These are phyloP conservation scores for Smallanthus sonchifolius DNA, from an alignment of 129 eudicot species.

Conservation along the genomic window DNA sequence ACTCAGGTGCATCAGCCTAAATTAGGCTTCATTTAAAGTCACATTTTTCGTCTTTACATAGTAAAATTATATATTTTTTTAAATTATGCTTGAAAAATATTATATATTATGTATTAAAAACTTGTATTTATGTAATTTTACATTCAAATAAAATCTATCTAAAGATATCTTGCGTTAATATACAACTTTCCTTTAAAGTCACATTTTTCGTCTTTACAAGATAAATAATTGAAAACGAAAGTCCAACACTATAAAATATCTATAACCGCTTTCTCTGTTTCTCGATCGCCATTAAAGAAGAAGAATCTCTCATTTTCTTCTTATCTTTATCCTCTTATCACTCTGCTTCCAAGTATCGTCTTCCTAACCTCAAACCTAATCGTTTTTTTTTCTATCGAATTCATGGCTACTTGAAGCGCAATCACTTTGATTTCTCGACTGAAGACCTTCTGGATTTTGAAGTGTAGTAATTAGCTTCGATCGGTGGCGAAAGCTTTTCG, in stretches of 20 bases:
- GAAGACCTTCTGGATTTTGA: not conserved
- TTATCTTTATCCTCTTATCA: not conserved
- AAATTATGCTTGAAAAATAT: too few relatives aligned
- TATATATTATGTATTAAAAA: too few relatives aligned
- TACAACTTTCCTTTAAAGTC: conserved; percentile 10
- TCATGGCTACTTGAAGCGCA: conserved; percentile 16
- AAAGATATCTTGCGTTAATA: not conserved
- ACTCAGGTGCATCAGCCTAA: too few relatives aligned
- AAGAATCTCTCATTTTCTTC: conserved; percentile 16
- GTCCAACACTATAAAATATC: conserved; percentile 17
- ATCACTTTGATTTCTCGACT: conserved; percentile 10
- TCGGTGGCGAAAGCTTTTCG: conserved; percentile 2
- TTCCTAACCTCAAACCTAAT: not conserved
- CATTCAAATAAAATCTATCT: too few relatives aligned
- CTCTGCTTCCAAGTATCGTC: conserved; percentile 3
- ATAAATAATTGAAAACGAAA: conserved; percentile 25
- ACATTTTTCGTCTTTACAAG: conserved; percentile 24
- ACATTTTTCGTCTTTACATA: too few relatives aligned
- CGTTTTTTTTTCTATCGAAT: not conserved
- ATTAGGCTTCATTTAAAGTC: too few relatives aligned
- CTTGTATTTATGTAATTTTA: too few relatives aligned
- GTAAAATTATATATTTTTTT: too few relatives aligned
- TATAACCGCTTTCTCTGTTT: conserved; percentile 10
- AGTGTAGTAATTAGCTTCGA: conserved; percentile 7
- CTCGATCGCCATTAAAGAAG: conserved; percentile 27